Base-by-base conservation (phyloP, 139 green algal genomes). In the Chlorella sp. region DNA sequence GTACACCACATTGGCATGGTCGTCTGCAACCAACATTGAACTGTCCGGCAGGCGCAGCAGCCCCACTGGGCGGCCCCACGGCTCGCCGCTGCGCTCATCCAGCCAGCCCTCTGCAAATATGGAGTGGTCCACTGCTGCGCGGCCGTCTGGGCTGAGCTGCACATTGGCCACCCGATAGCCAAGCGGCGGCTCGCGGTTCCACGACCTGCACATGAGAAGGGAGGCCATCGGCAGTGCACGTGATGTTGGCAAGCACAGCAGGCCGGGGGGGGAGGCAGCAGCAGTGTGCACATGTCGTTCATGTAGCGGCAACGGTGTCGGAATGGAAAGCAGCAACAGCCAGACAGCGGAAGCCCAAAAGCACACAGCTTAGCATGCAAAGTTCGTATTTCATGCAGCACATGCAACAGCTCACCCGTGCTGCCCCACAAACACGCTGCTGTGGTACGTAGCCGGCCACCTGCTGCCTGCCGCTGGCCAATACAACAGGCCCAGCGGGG, bases 21-120 rank as follows among this genome's bases (percentile, higher is more conserved):
- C 87, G 36, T 91, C 89, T 21, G 82, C 87, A 0, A 93, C 67
- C 81, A 93, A 84, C 84, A 93, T 82, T 6, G 81, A 88, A 25
- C 87, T 73, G 21, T 91, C 87, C 7, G 87, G 86, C 51, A 88
- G 55, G 30, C 69, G 26, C 41, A 85, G 71, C 36, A 93, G 65
- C 32, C 89, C 87, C 63, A 90, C 87, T 0, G 87, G 87, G 12
- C 87, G 78, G 4, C 89, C 89, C 78, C 78, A 75, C 2, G 41
- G 17, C 28, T 74, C 4, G 34, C 73, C 63, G 56, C 12, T 60
- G 11, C 74, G 62, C 0, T 16, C 15, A 1, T 57, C 30, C 57
- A 88, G 70, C 67, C 68, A 88, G 30, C 84, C 85, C 16, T 60
- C 28, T 0, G 67, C 69, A 73, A 86, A 88, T n/a, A 86, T 30